phyloP scores from a whole-genome alignment of 371 early-diverging fungal genomes.

The Rhizomucor miehei region DNA sequence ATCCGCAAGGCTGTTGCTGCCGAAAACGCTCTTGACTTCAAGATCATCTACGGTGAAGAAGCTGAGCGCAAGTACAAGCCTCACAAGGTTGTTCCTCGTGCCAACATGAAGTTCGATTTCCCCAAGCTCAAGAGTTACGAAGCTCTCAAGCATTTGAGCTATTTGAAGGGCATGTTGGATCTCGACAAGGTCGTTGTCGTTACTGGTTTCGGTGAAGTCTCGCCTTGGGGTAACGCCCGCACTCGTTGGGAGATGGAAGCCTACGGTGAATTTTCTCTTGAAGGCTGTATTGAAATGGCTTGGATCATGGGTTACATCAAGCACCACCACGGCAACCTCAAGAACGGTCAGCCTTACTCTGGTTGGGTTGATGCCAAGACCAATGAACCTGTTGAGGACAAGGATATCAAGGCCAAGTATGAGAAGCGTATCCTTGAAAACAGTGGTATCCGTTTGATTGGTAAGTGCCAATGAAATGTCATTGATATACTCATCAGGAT shows the following conservation, averaged over 20 bases:
- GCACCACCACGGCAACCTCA: slow-evolving; percentile 86
- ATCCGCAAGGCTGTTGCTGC: slow-evolving; percentile 82
- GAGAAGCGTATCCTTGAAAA: slow-evolving; percentile 91
- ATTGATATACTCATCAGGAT: not conserved
- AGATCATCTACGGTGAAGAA: slow-evolving; percentile 72
- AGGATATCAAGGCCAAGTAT: slow-evolving; percentile 91
- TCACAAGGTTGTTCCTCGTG: slow-evolving; percentile 79
- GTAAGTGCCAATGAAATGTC: slow-evolving; percentile 22
- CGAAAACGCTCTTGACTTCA: slow-evolving; percentile 78
- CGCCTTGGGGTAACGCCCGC: slow-evolving; percentile 91
- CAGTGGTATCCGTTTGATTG: slow-evolving; percentile 93
- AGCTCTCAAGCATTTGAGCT: slow-evolving; percentile 64
- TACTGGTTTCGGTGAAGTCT: slow-evolving; percentile 94
- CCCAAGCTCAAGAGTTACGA: slow-evolving; percentile 71
- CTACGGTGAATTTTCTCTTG: slow-evolving; percentile 89
- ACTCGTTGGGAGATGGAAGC: slow-evolving; percentile 99
- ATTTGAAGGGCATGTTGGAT: slow-evolving; percentile 88
- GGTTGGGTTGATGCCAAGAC: slow-evolving; percentile 95
- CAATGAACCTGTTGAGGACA: slow-evolving; percentile 88
- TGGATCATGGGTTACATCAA: slow-evolving; percentile 97
- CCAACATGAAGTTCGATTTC: slow-evolving; percentile 94
- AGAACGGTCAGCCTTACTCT: slow-evolving; percentile 77
- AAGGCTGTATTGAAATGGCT: slow-evolving; percentile 96
- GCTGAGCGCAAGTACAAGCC: slow-evolving; percentile 77
- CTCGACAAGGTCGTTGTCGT: slow-evolving; percentile 92